phyloP scores from a whole-genome alignment of 2,329 filamentous ascomycete genomes.

The Arthrobotrys musiformis region DNA sequence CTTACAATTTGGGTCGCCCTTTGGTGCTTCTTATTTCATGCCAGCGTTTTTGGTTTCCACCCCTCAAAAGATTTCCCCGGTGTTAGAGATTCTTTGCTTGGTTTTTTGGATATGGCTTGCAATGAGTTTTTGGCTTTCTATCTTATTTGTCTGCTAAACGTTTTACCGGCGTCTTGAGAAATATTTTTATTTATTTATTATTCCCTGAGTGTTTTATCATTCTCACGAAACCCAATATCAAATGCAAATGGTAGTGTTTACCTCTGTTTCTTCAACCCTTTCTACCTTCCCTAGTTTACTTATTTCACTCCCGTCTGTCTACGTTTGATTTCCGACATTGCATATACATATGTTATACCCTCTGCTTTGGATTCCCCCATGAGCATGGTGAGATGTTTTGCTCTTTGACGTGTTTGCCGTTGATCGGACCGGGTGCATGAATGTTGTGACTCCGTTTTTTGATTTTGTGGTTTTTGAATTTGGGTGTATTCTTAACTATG shows the following conservation, averaged over 20 bases:
- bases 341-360: not conserved
- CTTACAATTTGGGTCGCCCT: constrained; percentile 12
- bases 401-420: not conserved
- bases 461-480: not conserved
- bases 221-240: constrained; percentile 6
- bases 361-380: constrained; percentile 3
- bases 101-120: not conserved
- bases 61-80: constrained; percentile 18
- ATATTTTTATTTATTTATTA: not conserved
- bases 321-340: not conserved
- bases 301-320: not conserved
- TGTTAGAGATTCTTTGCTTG: constrained; percentile 30
- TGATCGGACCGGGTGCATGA: not conserved
- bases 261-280: not conserved
- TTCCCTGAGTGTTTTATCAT: not conserved
- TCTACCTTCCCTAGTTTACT: not conserved
- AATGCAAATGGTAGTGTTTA: constrained; percentile 16
- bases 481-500: not conserved
- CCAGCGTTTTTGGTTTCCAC: not conserved
- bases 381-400: not conserved
- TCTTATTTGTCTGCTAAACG: not conserved
- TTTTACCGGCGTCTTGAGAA: constrained; percentile 5
- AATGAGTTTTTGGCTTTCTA: not conserved
- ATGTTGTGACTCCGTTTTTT: not conserved
- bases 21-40: not conserved